Percentiles rank a stretch among this genome's conserved stretches.
Conservation (phyloP, 2,329 filamentous ascomycete species). For the Epichloe hybrida region DNA sequence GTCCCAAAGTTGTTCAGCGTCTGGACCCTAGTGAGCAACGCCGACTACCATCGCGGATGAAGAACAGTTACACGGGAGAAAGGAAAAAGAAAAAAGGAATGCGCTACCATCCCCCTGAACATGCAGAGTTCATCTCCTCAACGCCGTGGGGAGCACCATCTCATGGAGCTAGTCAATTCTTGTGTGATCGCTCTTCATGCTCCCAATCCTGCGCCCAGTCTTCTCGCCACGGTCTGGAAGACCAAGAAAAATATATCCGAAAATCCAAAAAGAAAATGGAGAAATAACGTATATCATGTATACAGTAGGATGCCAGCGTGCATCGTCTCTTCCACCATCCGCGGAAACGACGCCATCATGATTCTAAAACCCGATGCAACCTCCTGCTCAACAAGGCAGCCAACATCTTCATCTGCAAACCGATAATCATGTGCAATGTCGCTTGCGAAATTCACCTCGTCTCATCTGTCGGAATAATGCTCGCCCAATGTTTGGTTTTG, state of each 20-base stretch:
- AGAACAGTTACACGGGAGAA: too few species aligned
- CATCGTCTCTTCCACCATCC: not conserved
- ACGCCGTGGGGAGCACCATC: conserved; percentile 6
- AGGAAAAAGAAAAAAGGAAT: too few species aligned
- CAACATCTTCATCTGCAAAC: not conserved
- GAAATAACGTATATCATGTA: not conserved
- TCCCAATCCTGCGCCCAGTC: not conserved
- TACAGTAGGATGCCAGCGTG: not conserved
- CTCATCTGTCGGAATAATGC: not conserved
- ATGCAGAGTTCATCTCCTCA: not conserved
- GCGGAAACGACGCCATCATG: not conserved
- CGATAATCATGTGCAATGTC: not conserved
- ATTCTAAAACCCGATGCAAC: not conserved
- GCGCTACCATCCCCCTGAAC: too few species aligned
- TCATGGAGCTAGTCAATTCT: conserved; percentile 6
- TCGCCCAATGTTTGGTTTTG: not conserved
- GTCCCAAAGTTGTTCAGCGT: too few species aligned
- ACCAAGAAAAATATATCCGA: too few species aligned
- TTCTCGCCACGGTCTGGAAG: not conserved
- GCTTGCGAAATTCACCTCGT: not conserved
- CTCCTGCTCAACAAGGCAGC: not conserved
- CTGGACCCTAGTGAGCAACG: too few species aligned
- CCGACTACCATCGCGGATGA: too few species aligned
- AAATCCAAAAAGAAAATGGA: not conserved
- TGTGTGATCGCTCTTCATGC: too few species aligned